Base-by-base conservation (phyloP, 2,329 filamentous ascomycete species). In the Aspergillus sp. region DNA sequence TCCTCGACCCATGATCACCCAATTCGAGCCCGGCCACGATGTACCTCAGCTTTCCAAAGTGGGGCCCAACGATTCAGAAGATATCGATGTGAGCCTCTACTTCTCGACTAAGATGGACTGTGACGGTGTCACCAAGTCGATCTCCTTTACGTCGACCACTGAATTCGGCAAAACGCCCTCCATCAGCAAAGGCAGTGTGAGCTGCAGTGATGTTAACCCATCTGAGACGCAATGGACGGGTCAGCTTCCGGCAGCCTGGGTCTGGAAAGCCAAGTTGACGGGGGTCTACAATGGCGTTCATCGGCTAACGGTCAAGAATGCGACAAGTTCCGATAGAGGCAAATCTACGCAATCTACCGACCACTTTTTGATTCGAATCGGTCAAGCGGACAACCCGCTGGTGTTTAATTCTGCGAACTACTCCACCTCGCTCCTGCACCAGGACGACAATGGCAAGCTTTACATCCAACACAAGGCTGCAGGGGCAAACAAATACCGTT, bases 51-150 rank as follows among this genome's bases (percentile, higher is more conserved):
- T 77, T 16, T 84, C 83, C 0, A 76, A 68, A 30, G 74, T 73
- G 14, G 54, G 56, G 1, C 65, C 71, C 1, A 68, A 71, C 30
- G 61, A 72, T 40, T 64, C 70, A 20, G 78, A 82, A 45, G 71
- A 65, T 4, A 58, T 84, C 14, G 65, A 76, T 5, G 70, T 87
- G 42, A 75, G 79, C 46, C 53, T 87, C 3, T 77, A 82, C 33
- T 87, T 85, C 64, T 85, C 82, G 1, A 72, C 73, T 1, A 70
- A 78, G 43, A 86, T 87, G 84, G 73, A 83, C 58, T 87, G 85
- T 65, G 71, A 78, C n/a, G 72, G 71, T 0, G 70, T 86, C 13
- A 77, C 73, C 0, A 64, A 76, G 3, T 73, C 73, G 3, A 74
- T 87, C 24, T 70, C 69, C 0, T 67, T 85, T 50, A 73, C 74